Base-by-base conservation (phyloP, 202 grass and related monocot genomes). In the Eragrostis tef region DNA sequence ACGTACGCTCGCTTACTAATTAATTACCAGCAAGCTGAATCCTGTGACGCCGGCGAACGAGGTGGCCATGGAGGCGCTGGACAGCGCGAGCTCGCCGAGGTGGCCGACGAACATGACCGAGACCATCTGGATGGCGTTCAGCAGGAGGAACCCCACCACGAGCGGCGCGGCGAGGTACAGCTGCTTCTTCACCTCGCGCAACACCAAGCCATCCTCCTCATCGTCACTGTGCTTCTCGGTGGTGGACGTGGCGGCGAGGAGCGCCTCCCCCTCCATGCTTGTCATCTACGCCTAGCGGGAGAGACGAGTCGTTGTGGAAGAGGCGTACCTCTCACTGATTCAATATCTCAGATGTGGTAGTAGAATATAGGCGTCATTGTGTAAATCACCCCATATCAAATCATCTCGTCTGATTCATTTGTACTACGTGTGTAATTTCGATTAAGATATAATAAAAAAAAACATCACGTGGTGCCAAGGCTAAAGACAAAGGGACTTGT, bases 51-150 rank as follows among this genome's bases (percentile, higher is more conserved):
- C 20, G 53, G 73, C 73, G 53, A 75, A 60, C 53, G 73, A 75
- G 53, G 73, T 60, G 73, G 73, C 73, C 1, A 75, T 2, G n/a
- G 73, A 75, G 3, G 73, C 73, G 36, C 73, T 44, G 34, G 73
- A 34, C 1, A 75, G 73, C 3, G 73, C 34, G 53, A 75, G 73
- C 73, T 60, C 36, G 53, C 73, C 36, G 36, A 75, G 73, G 53
- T 75, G 73, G 34, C 73, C 52, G 53, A 59, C 73, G 53, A 75
- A 75, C 53, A 75, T 59, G 1, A 75, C 12, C 20, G 73, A 60
- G 12, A 44, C 11, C 73, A 75, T 75, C 53, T 60, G 52, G 0
- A 75, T 11, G 6, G 44, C 3, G 73, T 60, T 75, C 53, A 25
- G 53, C 11, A 75, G n/a, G 12, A 75, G 20, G 34, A 24, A 59